Evolutionary conservation across 495 filamentous ascomycete genomes (phyloP).

Genomic region (Trichodelitschia bisporula): DNA sequence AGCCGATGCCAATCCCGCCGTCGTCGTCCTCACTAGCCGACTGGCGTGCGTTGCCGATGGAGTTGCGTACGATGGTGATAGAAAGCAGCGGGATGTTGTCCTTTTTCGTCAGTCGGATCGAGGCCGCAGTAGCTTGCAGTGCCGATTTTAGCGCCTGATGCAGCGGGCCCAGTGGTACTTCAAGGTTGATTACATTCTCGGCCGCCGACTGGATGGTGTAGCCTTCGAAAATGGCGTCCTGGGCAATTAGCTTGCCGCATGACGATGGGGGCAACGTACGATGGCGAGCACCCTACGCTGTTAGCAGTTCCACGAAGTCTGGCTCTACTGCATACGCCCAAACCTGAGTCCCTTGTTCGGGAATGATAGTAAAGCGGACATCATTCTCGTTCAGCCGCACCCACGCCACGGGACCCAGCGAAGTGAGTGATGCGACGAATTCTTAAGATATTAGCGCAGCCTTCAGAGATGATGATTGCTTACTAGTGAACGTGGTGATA

Average conservation of each 20-base stretch:
- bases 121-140: slow-evolving; percentile 44
- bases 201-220: slow-evolving; percentile 71
- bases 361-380: slow-evolving; percentile 83
- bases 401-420: slow-evolving; percentile 83
- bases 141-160: slow-evolving; percentile 74
- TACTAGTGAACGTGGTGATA: slow-evolving; percentile 65
- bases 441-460: slow-evolving; percentile 23
- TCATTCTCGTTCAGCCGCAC: slow-evolving; percentile 65
- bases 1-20: slow-evolving; percentile 1
- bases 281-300: slow-evolving; percentile 14
- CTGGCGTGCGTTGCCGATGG: background rate
- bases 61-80: slow-evolving; percentile 41
- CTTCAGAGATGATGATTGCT: slow-evolving; percentile 5
- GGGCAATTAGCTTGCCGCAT: slow-evolving; percentile 2
- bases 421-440: slow-evolving; percentile 59
- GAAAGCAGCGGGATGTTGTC: slow-evolving; percentile 62
- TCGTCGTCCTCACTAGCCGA: slow-evolving; percentile 1
- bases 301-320: background rate
- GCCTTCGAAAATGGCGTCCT: slow-evolving; percentile 72
- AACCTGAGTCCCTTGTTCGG: slow-evolving; percentile 80
- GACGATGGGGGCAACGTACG: slow-evolving; percentile 7
- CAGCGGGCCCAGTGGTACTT: slow-evolving; percentile 60
- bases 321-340: slow-evolving; percentile 53
- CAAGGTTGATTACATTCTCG: slow-evolving; percentile 78
- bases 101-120: slow-evolving; percentile 78